These are phyloP conservation scores for Venturiaceae sp. DNA, from an alignment of 2,329 filamentous ascomycete genomes.

Conservation along the genomic window DNA sequence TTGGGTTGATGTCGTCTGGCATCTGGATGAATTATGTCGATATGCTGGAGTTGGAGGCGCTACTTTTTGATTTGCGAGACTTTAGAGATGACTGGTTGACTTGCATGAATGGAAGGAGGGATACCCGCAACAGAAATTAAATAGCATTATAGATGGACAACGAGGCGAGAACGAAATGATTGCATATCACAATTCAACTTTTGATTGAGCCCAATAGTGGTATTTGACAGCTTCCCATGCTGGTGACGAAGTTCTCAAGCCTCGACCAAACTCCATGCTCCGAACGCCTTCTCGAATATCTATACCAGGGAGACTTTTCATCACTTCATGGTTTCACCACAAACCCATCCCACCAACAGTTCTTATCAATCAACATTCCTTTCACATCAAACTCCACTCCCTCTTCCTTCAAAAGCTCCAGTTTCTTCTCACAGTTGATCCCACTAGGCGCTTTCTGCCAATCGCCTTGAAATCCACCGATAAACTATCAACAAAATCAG, in stretches of 20 bases:
- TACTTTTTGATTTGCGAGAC: not conserved
- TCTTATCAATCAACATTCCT: conserved; percentile 46
- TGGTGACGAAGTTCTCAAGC: no score
- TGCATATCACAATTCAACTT: not conserved
- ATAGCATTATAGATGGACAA: not conserved
- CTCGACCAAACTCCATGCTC: no score
- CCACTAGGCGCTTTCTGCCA: conserved; percentile 53
- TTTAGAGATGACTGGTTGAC: not conserved
- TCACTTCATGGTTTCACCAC: no score
- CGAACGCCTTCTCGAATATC: no score
- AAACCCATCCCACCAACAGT: conserved; percentile 35
- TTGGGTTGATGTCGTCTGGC: not conserved
- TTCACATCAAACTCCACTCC: conserved; percentile 54
- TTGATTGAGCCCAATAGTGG: not conserved
- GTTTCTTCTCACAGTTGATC: conserved; percentile 55
- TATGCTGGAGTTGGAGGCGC: not conserved
- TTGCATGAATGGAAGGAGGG: not conserved
- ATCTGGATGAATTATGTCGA: not conserved
- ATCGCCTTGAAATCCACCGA: conserved; percentile 63
- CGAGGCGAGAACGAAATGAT: not conserved
- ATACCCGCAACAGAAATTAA: not conserved
- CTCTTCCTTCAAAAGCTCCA: conserved; percentile 49
- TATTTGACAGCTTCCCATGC: no score
- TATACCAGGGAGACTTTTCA: no score
- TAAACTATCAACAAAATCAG: conserved; percentile 15